phyloP scores from a whole-genome alignment of 345 rosid genomes.

The Citrus medica region DNA sequence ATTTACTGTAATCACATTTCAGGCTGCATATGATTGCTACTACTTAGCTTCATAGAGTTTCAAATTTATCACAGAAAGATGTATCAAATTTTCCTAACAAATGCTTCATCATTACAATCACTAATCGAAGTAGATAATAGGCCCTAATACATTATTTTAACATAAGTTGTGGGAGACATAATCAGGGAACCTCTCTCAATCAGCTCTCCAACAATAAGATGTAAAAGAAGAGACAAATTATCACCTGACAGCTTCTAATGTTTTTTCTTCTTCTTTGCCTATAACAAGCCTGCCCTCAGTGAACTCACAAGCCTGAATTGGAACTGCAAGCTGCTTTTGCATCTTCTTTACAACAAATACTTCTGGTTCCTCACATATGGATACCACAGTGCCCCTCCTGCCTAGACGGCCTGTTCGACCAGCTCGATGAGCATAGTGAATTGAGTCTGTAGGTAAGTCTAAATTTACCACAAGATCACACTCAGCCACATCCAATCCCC shows the following conservation, averaged over 20 bases:
- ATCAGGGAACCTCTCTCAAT: background rate
- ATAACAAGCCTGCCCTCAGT: constrained; percentile 75
- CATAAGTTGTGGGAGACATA: background rate
- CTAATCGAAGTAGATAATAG: background rate
- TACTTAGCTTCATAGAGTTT: background rate
- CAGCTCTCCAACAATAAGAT: background rate
- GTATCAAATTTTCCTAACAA: background rate
- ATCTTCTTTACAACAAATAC: constrained; percentile 83
- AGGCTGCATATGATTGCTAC: background rate
- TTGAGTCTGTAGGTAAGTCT: constrained; percentile 71
- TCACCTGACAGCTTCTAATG: constrained; percentile 14
- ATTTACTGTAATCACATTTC: background rate
- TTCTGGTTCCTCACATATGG: constrained; percentile 79
- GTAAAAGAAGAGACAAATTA: background rate
- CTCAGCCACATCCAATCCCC: constrained; percentile 88
- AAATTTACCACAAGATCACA: constrained; percentile 92
- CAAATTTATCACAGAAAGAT: background rate
- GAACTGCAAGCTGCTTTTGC: constrained; percentile 78
- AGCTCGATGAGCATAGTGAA: constrained; percentile 88
- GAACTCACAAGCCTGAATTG: constrained; percentile 70
- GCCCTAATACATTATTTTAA: background rate
- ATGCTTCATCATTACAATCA: background rate
- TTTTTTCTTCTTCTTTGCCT: constrained; percentile 45
- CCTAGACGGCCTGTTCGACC: constrained; percentile 92
- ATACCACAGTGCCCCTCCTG: constrained; percentile 79